phyloP scores from a whole-genome alignment of 1,284 basidiomycete species.

The Leccinum colubrinum region DNA sequence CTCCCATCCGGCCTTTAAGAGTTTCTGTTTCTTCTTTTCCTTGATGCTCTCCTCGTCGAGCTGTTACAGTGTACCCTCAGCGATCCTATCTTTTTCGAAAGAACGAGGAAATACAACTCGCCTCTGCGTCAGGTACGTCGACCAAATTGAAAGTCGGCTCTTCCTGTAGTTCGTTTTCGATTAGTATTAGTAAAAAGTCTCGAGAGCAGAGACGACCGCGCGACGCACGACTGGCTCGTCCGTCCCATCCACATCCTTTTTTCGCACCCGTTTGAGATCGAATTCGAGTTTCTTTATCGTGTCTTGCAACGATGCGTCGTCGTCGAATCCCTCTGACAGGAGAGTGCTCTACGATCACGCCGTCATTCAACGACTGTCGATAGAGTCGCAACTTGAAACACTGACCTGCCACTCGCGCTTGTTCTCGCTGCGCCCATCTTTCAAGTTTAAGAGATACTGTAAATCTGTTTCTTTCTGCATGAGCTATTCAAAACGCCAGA shows the following conservation, averaged over 20 bases:
- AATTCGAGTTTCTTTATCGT: slow-evolving; percentile 77
- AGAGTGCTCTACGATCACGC: slow-evolving; percentile 47
- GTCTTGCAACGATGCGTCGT: slow-evolving; percentile 62
- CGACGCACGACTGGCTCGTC: slow-evolving; percentile 51
- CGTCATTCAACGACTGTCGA: not conserved
- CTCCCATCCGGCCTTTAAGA: slow-evolving; percentile 95
- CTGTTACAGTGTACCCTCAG: slow-evolving; percentile 37
- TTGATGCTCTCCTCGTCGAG: slow-evolving; percentile 92
- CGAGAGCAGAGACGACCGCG: slow-evolving; percentile 3
- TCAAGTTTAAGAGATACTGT: slow-evolving; percentile 65
- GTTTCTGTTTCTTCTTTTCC: slow-evolving; percentile 92
- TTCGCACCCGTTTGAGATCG: slow-evolving; percentile 64
- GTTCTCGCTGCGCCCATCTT: slow-evolving; percentile 66
- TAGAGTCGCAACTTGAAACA: not conserved
- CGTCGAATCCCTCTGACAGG: slow-evolving; percentile 75
- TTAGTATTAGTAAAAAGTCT: not conserved
- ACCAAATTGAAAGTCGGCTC: slow-evolving; percentile 88
- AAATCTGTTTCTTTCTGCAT: slow-evolving; percentile 83
- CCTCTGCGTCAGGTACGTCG: slow-evolving; percentile 89
- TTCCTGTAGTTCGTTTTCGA: slow-evolving; percentile 44
- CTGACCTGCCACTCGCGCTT: slow-evolving; percentile 75
- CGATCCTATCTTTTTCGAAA: not conserved
- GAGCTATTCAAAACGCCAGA: slow-evolving; percentile 42
- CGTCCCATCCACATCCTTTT: slow-evolving; percentile 69
- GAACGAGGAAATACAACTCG: slow-evolving; percentile 27